A percentile compares a stretch with the other conserved stretches of the same genome.
phyloP scores from a whole-genome alignment of 176 grass and related monocot species.

The Alopecurus myosuroides region DNA sequence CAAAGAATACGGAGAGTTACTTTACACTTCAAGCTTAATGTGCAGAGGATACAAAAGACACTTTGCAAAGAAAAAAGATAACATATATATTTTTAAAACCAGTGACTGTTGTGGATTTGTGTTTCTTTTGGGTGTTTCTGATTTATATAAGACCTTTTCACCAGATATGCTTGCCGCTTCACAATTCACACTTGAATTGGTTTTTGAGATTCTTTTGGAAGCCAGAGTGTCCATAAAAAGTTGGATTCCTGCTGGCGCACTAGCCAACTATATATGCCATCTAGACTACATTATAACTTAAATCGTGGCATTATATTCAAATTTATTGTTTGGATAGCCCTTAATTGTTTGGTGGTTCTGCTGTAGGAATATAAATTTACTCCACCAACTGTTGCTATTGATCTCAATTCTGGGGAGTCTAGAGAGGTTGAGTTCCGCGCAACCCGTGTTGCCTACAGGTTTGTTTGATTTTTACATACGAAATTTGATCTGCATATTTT shows the following conservation, averaged over 20 bases:
- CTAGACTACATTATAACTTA: not conserved
- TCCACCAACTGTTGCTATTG: conserved; percentile 73
- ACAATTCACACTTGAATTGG: not conserved
- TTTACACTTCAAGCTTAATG: conserved; percentile 2
- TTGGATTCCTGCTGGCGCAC: not conserved
- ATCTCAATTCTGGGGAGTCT: conserved; percentile 86
- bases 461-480: conserved; percentile 29
- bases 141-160: conserved; percentile 3
- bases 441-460: conserved; percentile 97
- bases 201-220: conserved; percentile 1
- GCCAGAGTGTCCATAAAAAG: not conserved
- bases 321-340: conserved; percentile 20
- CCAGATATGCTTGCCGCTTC: not conserved
- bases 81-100: not conserved
- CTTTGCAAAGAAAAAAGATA: not conserved
- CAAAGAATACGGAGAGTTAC: not conserved
- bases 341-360: conserved; percentile 33
- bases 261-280: conserved; percentile 4
- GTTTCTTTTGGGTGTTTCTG: conserved; percentile 6
- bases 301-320: not conserved
- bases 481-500: not conserved
- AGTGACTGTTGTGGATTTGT: not conserved
- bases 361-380: conserved; percentile 94
- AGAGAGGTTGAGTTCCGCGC: conserved; percentile 78
- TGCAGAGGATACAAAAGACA: not conserved